phyloP scores from a whole-genome alignment of 2,329 filamentous ascomycete species.

The Curvularia lunata region DNA sequence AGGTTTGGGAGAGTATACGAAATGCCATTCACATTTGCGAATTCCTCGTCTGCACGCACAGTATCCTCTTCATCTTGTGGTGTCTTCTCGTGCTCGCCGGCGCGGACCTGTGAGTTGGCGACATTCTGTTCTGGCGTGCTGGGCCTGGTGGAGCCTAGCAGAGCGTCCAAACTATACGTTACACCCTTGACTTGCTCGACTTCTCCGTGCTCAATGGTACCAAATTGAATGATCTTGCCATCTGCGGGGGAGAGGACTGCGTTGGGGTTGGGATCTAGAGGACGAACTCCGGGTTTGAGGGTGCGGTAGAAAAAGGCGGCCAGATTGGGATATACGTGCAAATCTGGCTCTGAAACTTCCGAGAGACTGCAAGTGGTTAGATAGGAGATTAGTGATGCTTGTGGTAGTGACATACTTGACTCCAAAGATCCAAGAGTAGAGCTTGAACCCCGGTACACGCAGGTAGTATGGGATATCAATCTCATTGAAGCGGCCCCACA shows the following conservation, averaged over 20 bases:
- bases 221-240: constrained; percentile 89
- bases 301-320: constrained; percentile 97
- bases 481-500: constrained; percentile 94
- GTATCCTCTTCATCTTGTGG: constrained; percentile 62
- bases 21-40: constrained; percentile 92
- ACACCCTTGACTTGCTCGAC: constrained; percentile 99
- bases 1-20: constrained; percentile 90
- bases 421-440: constrained; percentile 91
- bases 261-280: constrained; percentile 79
- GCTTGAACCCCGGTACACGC: constrained; percentile 85
- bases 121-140: constrained; percentile 53
- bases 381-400: constrained; percentile 47
- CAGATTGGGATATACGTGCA: constrained; percentile 89
- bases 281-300: constrained; percentile 85
- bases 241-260: constrained; percentile 88
- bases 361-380: constrained; percentile 63
- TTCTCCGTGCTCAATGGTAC: constrained; percentile 87
- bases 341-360: constrained; percentile 86
- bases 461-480: constrained; percentile 86
- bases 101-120: constrained; percentile 27
- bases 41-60: constrained; percentile 85
- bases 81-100: constrained; percentile 41
- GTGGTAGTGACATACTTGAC: constrained; percentile 63
- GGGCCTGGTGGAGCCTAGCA: constrained; percentile 67
- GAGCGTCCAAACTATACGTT: constrained; percentile 93